Conservation (phyloP, 192 early-diverging fungal genomes). For the Entomortierella chlamydospora region DNA sequence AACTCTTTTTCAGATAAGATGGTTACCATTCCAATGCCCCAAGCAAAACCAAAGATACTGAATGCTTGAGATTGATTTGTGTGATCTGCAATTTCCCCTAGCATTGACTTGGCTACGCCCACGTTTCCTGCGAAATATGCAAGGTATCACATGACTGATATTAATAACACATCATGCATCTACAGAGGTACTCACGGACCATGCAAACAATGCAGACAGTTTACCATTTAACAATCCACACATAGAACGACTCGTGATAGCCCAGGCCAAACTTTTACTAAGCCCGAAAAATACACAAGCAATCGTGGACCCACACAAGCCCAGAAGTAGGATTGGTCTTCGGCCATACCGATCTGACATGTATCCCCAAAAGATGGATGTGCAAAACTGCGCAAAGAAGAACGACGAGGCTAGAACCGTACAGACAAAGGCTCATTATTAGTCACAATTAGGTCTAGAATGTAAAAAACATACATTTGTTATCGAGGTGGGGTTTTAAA, state of each 20-base stretch:
- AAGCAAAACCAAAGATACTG: constrained; percentile 76
- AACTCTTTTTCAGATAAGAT: no score
- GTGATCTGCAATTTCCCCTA: constrained; percentile 88
- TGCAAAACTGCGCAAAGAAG: constrained; percentile 77
- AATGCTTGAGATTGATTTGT: constrained; percentile 85
- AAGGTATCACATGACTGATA: background rate
- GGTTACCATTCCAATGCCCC: constrained; percentile 62
- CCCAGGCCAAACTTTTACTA: constrained; percentile 65
- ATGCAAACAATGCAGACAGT: no score
- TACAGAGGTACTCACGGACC: no score
- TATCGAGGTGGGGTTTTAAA: background rate
- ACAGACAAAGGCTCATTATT: no score
- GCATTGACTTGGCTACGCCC: constrained; percentile 83
- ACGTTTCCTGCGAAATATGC: constrained; percentile 61
- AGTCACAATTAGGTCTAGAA: no score
- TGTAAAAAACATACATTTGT: background rate
- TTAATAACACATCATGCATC: background rate
- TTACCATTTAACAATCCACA: constrained; percentile 80
- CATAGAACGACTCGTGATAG: constrained; percentile 68
- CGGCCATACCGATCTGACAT: constrained; percentile 86
- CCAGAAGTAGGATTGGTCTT: constrained; percentile 82
- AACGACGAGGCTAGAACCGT: constrained; percentile 66
- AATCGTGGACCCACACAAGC: constrained; percentile 81
- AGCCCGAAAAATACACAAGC: constrained; percentile 81
- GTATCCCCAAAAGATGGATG: constrained; percentile 77